These are phyloP conservation scores for Ophiosphaerella narmari DNA, from an alignment of 2,329 filamentous ascomycete genomes.

Conservation along the genomic window DNA sequence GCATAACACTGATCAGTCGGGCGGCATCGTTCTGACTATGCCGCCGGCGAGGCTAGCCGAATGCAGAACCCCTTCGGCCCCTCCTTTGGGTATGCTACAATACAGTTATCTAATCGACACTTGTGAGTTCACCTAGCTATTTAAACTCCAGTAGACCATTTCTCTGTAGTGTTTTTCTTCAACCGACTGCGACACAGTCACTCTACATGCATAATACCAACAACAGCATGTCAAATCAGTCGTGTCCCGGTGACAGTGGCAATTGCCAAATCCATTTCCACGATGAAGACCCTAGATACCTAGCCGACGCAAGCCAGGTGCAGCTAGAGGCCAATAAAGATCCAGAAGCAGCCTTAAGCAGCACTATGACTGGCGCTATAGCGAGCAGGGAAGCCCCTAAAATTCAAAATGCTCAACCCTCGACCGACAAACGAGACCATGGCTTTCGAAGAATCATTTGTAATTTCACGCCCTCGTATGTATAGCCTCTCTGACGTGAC, in stretches of 20 bases:
- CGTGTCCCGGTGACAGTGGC: background rate
- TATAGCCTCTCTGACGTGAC: background rate
- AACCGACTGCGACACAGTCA: no score
- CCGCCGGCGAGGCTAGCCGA: no score
- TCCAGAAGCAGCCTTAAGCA: background rate
- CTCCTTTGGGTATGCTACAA: no score
- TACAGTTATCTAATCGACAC: no score
- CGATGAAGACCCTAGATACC: slow-evolving; percentile 1
- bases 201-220: no score
- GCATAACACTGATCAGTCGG: no score
- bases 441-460: slow-evolving; percentile 1
- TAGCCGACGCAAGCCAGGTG: background rate
- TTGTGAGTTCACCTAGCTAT: no score
- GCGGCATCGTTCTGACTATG: no score
- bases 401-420: background rate
- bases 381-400: background rate
- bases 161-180: no score
- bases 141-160: no score
- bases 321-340: background rate
- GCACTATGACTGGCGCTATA: background rate
- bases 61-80: no score
- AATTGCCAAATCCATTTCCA: slow-evolving; percentile 1
- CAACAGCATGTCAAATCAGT: background rate
- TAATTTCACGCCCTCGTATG: slow-evolving; percentile 2
- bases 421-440: background rate